These are phyloP conservation scores for Clathrospora elynae DNA, from an alignment of 2,329 filamentous ascomycete genomes.

Conservation along the genomic window DNA sequence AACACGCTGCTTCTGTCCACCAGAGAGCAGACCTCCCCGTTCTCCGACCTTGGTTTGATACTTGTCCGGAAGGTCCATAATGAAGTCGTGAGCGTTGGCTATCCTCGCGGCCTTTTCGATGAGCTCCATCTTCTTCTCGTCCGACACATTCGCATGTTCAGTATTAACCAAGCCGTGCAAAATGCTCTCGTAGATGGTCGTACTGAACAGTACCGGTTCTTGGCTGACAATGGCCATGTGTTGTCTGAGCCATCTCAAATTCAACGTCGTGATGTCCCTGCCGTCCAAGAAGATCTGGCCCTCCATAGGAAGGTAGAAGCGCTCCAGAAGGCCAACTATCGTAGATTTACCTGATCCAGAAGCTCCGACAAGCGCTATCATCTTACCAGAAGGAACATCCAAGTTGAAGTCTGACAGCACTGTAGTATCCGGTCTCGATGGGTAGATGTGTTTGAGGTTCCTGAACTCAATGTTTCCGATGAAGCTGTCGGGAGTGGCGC, in stretches of 20 bases:
- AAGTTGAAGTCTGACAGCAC: slow-evolving; percentile 86
- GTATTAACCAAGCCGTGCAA: slow-evolving; percentile 89
- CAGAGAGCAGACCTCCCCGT: slow-evolving; percentile 87
- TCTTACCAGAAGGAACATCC: slow-evolving; percentile 83
- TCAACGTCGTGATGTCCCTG: slow-evolving; percentile 77
- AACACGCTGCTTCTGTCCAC: slow-evolving; percentile 96
- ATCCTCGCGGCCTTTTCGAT: slow-evolving; percentile 83
- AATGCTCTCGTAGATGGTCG: slow-evolving; percentile 89
- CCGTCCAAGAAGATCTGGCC: slow-evolving; percentile 82
- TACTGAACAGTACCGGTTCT: slow-evolving; percentile 88
- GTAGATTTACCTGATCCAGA: slow-evolving; percentile 96
- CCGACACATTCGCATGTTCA: slow-evolving; percentile 66
- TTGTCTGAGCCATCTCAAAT: slow-evolving; percentile 87
- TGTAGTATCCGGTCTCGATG: slow-evolving; percentile 84
- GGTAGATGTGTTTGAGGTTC: slow-evolving; percentile 90
- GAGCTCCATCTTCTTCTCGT: slow-evolving; percentile 71
- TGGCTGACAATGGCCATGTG: slow-evolving; percentile 93
- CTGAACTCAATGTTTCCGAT: slow-evolving; percentile 80
- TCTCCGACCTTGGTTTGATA: slow-evolving; percentile 97
- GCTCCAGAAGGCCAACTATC: slow-evolving; percentile 88
- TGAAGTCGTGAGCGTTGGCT: slow-evolving; percentile 94
- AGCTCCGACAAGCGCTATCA: slow-evolving; percentile 89
- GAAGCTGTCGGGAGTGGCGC: slow-evolving; percentile 73
- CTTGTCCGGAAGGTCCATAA: slow-evolving; percentile 77
- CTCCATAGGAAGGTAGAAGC: slow-evolving; percentile 88